A percentile compares a stretch with the other conserved stretches of the same genome.
These are phyloP conservation scores for Aspergillus floridensis DNA, from an alignment of 2,329 filamentous ascomycete species.

Conservation along the genomic window DNA sequence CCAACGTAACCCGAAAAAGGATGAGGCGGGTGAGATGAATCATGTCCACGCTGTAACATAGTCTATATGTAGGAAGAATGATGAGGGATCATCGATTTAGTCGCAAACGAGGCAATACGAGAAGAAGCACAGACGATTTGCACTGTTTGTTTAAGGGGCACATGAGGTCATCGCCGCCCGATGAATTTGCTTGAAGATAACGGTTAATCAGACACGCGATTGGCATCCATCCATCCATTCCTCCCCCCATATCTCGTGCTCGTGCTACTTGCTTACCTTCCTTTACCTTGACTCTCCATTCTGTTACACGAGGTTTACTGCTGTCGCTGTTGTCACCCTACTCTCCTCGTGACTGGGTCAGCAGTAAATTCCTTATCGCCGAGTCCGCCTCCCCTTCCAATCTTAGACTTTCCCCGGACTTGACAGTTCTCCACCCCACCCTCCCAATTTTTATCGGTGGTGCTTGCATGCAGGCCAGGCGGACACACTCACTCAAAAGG, in stretches of 20 bases:
- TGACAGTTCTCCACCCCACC: background rate
- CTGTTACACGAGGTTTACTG: background rate
- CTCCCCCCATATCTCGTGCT: too few species aligned
- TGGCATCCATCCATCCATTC: background rate
- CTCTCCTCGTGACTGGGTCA: background rate
- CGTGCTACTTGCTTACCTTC: too few species aligned
- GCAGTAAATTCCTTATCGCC: background rate
- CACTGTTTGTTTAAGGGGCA: slow-evolving; percentile 29
- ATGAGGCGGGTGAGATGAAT: background rate
- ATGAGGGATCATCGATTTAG: background rate
- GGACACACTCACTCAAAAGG: slow-evolving; percentile 1
- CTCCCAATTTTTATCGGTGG: background rate
- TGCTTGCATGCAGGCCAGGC: slow-evolving; percentile 4
- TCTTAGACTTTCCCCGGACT: background rate
- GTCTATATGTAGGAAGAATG: background rate
- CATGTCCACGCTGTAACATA: too few species aligned
- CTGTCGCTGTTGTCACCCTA: background rate
- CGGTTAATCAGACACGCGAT: background rate
- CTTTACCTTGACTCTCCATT: background rate
- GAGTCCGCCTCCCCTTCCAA: background rate
- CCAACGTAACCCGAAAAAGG: background rate
- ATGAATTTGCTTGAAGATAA: background rate
- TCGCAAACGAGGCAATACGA: slow-evolving; percentile 1
- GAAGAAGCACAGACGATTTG: slow-evolving; percentile 25
- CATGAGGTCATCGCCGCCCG: slow-evolving; percentile 22